Evolutionary conservation across 176 grass and related monocot genomes (phyloP), one percentile per base, ranked within the genome.

Genomic region (Avena insularis): DNA sequence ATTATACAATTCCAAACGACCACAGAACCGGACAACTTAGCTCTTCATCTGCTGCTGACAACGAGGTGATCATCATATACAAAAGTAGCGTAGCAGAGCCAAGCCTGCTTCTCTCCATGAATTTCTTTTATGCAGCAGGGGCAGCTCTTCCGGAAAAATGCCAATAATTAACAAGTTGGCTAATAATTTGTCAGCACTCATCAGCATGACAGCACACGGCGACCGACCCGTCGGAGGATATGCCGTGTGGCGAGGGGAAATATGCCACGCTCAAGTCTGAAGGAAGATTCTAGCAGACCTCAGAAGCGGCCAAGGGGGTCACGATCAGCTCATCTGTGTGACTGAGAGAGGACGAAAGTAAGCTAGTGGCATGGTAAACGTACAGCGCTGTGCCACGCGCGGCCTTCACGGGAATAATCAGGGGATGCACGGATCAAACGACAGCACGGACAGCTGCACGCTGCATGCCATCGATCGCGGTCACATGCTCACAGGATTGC

Each of bases 261-360:
- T 71, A 61, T 86, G 50, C 53, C 46, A 5, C 68, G 50, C 63
- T 55, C n/a, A 60, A 83, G 11, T 12, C 36, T 36, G 23, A 71
- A n/a, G 6, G 76, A 86, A 79, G 50, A 38, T 79, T 79, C 76
- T 29, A 36, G 84, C 53, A 71, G 84, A 46, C 11, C 40, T 23
- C 40, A 29, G 33, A 59, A 46, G 53, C 81, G 5, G 36, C 68
- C 35, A 83, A 68, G 12, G 7, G 20, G 19, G 4, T 66, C 46
- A 43, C 74, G 5, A 56, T 20, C 33, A 46, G 33, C 8, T 68
- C 31, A 57, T 17, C 15, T 14, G 49, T 50, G 61, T 53, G 25
- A 47, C 23, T 4, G 46, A 9, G 23, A 29, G 46, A 12, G 23
- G 33, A 25, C 0, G 3, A 25, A 2, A 59, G 12, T 36, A 46